Conservation (phyloP, 352 stramenopile species). For the Phytophthora multivora region DNA sequence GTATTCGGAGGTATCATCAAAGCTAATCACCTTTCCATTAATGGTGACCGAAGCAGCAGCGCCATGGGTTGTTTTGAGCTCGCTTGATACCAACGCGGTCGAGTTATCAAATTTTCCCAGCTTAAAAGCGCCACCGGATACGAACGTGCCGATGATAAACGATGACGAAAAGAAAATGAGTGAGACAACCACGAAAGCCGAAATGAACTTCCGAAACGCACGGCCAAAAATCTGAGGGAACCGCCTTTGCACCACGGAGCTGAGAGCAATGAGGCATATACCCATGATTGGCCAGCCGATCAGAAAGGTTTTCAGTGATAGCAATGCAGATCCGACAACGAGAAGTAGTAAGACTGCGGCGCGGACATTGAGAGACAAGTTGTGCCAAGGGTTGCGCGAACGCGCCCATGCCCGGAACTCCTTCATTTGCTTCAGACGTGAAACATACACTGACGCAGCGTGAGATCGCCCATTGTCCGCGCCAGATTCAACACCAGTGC, state of each 20-base stretch:
- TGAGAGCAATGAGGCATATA: constrained; percentile 65
- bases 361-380: constrained; percentile 48
- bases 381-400: constrained; percentile 61
- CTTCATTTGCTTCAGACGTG: constrained; percentile 44
- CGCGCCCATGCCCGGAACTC: constrained; percentile 40
- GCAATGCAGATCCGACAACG: constrained; percentile 56
- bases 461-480: constrained; percentile 6
- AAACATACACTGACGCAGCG: constrained; percentile 26
- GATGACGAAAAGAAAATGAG: constrained; percentile 85
- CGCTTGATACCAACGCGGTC: constrained; percentile 32
- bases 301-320: constrained; percentile 68
- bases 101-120: constrained; percentile 53
- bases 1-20: constrained; percentile 63
- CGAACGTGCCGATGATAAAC: constrained; percentile 76
- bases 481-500: constrained; percentile 7
- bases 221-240: constrained; percentile 82
- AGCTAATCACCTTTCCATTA: constrained; percentile 50
- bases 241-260: constrained; percentile 65
- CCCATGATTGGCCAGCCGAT: constrained; percentile 81
- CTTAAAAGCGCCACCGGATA: constrained; percentile 62
- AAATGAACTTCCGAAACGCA: constrained; percentile 79
- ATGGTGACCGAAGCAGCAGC: constrained; percentile 38
- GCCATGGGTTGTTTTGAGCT: constrained; percentile 33
- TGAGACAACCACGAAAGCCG: constrained; percentile 71
- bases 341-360: constrained; percentile 56